A percentile compares a stretch with the other conserved stretches of the same genome.
Evolutionary conservation across 2,329 filamentous ascomycete species (phyloP).

Genomic region (Huntiella moniliformis): DNA sequence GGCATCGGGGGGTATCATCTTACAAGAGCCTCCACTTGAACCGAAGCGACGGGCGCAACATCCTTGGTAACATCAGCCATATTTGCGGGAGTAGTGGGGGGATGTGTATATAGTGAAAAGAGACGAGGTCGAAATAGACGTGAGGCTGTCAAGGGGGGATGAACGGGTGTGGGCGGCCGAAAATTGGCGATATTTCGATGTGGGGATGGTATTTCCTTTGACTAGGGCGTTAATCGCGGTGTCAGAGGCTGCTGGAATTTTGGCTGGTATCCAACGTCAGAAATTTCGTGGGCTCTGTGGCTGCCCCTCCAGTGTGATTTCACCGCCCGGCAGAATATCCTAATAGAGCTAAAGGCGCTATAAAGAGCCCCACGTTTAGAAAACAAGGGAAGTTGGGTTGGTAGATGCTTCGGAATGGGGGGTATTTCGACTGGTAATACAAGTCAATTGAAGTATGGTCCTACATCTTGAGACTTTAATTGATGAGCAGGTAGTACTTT

Average conservation of each 20-base stretch:
- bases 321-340: slow-evolving; percentile 11
- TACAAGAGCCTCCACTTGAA: slow-evolving; percentile 91
- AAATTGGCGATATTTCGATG: not conserved
- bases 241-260: slow-evolving; percentile 10
- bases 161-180: not conserved
- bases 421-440: too few species aligned
- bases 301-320: slow-evolving; percentile 10
- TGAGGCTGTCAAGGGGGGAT: not conserved
- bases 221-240: slow-evolving; percentile 7
- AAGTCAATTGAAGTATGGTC: too few species aligned
- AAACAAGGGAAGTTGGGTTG: too few species aligned
- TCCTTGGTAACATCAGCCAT: slow-evolving; percentile 47
- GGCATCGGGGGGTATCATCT: slow-evolving; percentile 19
- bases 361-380: not conserved
- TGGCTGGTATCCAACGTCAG: slow-evolving; percentile 8
- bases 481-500: too few species aligned
- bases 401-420: too few species aligned
- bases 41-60: slow-evolving; percentile 52
- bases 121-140: slow-evolving; percentile 1
- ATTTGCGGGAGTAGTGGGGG: slow-evolving; percentile 12
- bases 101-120: slow-evolving; percentile 2
- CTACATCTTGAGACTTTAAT: too few species aligned
- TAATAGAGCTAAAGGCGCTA: not conserved
- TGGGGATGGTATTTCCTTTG: slow-evolving; percentile 1
- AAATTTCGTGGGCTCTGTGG: slow-evolving; percentile 12